phyloP scores from a whole-genome alignment of 2,329 filamentous ascomycete species.

The Monilinia polystroma region DNA sequence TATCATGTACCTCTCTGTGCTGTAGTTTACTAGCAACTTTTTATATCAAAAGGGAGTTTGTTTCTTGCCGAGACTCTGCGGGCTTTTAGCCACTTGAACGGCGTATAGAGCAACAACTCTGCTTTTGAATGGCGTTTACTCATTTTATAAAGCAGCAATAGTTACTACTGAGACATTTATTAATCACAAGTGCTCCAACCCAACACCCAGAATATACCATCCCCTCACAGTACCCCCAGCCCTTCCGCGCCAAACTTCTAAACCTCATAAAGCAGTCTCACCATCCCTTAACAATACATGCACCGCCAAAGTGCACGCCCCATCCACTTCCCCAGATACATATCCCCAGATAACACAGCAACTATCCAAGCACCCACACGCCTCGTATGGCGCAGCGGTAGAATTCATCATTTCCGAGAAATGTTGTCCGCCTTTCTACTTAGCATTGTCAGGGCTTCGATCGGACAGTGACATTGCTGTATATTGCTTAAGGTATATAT shows the following conservation, averaged over 20 bases:
- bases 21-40: no score
- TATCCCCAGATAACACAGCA: not conserved
- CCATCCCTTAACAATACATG: not conserved
- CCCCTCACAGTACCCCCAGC: not conserved
- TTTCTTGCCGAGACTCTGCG: not conserved
- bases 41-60: not conserved
- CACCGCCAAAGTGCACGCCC: not conserved
- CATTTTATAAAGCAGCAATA: not conserved
- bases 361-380: constrained; percentile 4
- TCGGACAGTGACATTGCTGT: not conserved
- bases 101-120: not conserved
- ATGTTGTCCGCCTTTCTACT: not conserved
- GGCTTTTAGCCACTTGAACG: not conserved
- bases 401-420: constrained; percentile 4
- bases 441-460: constrained; percentile 1
- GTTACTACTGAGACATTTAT: not conserved
- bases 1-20: not conserved
- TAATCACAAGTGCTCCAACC: not conserved
- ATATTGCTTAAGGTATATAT: no score
- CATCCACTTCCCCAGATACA: not conserved
- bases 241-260: not conserved
- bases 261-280: not conserved
- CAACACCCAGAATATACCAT: not conserved
- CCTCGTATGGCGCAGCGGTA: constrained; percentile 5
- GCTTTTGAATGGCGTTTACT: not conserved